Evolutionary conservation across 768 basidiomycete species (phyloP).

Genomic region (Lactarius hengduanensis): DNA sequence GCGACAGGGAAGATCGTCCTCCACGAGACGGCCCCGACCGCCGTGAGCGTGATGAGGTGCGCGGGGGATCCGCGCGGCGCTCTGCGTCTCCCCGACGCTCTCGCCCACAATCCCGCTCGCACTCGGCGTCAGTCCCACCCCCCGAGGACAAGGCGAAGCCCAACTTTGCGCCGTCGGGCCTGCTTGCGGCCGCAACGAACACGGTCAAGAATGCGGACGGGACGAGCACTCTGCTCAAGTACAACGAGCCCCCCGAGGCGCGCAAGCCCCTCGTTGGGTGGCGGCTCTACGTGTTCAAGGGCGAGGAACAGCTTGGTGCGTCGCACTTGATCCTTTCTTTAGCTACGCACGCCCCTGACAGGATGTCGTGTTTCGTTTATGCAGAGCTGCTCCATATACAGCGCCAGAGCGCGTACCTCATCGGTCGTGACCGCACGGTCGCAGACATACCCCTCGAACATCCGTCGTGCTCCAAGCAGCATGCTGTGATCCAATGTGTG

Average conservation of each 20-base stretch:
- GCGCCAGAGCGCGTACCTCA: constrained; percentile 89
- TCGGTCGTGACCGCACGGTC: constrained; percentile 87
- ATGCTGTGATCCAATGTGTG: constrained; percentile 92
- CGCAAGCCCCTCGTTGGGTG: constrained; percentile 86
- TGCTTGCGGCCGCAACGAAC: constrained; percentile 95
- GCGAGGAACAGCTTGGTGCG: constrained; percentile 86
- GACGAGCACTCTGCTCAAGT: constrained; percentile 85
- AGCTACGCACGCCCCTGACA: neutral
- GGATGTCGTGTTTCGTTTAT: neutral
- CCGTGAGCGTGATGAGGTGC: constrained; percentile 36
- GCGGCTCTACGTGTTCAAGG: constrained; percentile 98
- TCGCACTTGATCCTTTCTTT: constrained; percentile 15
- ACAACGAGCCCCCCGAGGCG: constrained; percentile 98
- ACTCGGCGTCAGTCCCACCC: constrained; percentile 48
- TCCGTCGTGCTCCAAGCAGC: constrained; percentile 97
- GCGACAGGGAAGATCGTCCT: constrained; percentile 40
- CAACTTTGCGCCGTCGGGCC: constrained; percentile 84
- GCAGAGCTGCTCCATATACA: constrained; percentile 90
- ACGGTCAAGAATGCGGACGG: constrained; percentile 76
- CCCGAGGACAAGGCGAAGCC: constrained; percentile 72
- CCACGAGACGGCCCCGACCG: constrained; percentile 42
- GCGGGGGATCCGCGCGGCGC: constrained; percentile 43
- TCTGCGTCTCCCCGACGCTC: constrained; percentile 59
- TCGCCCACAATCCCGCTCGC: constrained; percentile 31
- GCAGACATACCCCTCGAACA: constrained; percentile 89